Base-by-base conservation (phyloP, 805 yeast genomes). In the Yamadazyma phyllophila region DNA sequence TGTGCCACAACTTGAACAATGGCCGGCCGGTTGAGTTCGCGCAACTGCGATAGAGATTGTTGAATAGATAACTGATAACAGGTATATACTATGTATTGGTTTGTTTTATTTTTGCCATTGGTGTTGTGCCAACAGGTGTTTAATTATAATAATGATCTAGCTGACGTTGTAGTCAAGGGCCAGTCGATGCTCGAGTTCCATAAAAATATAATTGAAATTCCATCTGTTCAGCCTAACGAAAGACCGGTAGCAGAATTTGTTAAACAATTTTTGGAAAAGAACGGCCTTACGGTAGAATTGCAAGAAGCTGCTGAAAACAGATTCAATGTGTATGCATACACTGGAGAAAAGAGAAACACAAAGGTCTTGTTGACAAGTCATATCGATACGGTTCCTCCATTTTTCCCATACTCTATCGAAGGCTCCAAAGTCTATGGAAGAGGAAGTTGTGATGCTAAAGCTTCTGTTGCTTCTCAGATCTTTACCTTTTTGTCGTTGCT, bases 371-470 rank as follows among this genome's bases (percentile, higher is more conserved):
- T 83, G 16, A 80, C 87, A 1, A 77, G 86, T 10, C 90, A 83
- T 55, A 76, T 83, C 31, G 90, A 83, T 55, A 83, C 89, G 0
- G 90, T 83, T 9, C 89, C 89, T 10, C 88, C 88, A 0, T 82
- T 55, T 54, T 59, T 82, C 42, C 76, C 75, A 2, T 83, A 83
- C 59, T 54, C 55, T 2, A 60, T 73, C 10, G 65, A 72, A 10
- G 82, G 78, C 2, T 68, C 74, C 38, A 60, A 61, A 24, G 80
- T 84, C 13, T 75, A 71, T 56, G 90, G 90, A 16, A 69, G 91
- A 44, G 91, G 91, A 2, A 60, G 85, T 1, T 71, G 76, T 45
- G 91, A 84, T 56, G 90, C 87, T n/a, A 84, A 84, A 57, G 87
- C 74, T 0, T 80, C 87, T 8, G 81, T 84, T 13, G 85, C 87